Percentiles rank a stretch among this genome's conserved stretches.
Conservation (phyloP, 2,329 filamentous ascomycete genomes). For the Colletotrichum horii region DNA sequence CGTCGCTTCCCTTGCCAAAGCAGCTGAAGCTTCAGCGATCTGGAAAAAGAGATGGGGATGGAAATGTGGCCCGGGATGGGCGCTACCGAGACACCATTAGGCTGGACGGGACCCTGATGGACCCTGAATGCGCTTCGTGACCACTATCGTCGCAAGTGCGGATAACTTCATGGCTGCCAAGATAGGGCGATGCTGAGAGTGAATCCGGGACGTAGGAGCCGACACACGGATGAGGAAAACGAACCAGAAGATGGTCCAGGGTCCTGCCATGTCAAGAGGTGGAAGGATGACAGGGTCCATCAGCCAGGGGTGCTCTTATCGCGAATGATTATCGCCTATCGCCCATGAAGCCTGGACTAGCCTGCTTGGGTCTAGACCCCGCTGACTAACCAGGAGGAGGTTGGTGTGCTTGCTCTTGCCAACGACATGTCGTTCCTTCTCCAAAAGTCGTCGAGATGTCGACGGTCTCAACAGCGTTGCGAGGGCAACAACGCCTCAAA, state of each 20-base stretch:
- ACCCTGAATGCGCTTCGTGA: background rate
- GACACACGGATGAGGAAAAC: background rate
- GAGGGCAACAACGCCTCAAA: background rate
- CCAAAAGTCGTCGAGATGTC: background rate
- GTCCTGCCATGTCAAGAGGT: background rate
- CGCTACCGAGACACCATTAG: background rate
- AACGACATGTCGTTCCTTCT: constrained; percentile 15
- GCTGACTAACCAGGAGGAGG: background rate
- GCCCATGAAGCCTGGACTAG: background rate
- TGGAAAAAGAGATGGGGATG: background rate
- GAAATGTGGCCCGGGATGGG: background rate
- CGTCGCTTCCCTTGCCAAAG: background rate
- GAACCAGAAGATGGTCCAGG: background rate
- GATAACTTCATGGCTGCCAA: background rate
- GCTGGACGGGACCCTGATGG: background rate
- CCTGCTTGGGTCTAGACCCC: background rate
- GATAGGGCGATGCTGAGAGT: background rate
- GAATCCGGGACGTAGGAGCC: background rate
- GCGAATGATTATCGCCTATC: background rate
- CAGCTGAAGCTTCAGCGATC: background rate
- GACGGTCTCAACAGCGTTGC: background rate
- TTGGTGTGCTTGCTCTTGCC: background rate
- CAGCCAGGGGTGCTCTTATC: background rate
- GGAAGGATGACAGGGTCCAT: background rate
- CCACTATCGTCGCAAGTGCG: background rate